Percentiles rank a stretch among this genome's conserved stretches.
Evolutionary conservation across 345 rosid species (phyloP).

Genomic region (Reutealis trisperma): DNA sequence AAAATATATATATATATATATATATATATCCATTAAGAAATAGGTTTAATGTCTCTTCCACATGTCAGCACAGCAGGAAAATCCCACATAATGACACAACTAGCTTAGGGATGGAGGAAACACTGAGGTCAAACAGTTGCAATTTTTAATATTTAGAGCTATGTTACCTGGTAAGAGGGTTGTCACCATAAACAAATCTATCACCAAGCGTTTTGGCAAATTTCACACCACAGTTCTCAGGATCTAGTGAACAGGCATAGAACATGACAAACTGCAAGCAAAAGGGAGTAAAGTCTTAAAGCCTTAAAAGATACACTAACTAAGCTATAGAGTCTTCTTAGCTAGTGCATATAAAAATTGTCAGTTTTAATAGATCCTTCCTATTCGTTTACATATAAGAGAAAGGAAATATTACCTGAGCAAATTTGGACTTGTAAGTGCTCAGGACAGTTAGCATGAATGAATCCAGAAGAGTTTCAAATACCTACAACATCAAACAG

Average conservation of each 20-base stretch:
- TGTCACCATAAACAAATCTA: constrained; percentile 42
- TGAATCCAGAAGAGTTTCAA: constrained; percentile 65
- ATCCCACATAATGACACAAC: no score
- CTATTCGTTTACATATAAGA: neutral
- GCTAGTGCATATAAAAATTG: neutral
- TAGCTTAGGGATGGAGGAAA: no score
- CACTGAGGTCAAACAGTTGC: no score
- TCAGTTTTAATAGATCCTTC: neutral
- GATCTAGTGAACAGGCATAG: constrained; percentile 85
- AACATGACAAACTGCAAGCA: constrained; percentile 81
- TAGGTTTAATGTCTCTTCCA: neutral
- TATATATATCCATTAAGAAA: neutral
- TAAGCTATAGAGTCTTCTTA: neutral
- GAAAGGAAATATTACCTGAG: constrained; percentile 57
- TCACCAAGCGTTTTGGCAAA: constrained; percentile 60
- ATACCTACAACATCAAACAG: constrained; percentile 49
- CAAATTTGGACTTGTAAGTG: constrained; percentile 78
- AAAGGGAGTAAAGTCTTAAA: constrained; percentile 12
- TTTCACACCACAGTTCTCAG: constrained; percentile 69
- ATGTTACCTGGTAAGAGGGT: constrained; percentile 56
- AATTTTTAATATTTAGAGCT: neutral
- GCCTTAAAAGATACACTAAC: neutral
- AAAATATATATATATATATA: no score
- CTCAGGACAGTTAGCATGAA: constrained; percentile 57
- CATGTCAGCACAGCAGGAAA: neutral